Evolutionary conservation across 164 flowering plant species (phyloP).

Genomic region (Tetrastigma voinierianum): DNA sequence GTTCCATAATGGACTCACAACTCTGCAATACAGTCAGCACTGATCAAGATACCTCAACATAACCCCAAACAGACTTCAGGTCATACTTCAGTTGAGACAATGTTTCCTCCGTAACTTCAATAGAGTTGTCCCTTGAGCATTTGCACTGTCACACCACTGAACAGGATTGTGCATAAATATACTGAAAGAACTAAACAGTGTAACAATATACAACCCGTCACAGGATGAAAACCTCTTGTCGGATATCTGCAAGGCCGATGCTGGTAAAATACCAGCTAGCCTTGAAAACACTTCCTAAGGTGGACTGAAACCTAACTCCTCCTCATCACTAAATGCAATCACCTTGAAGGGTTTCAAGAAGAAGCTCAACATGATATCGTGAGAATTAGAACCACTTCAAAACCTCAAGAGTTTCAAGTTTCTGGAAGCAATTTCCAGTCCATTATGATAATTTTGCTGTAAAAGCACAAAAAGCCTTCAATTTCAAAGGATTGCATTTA

Average conservation of each 20-base stretch:
- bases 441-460: too few species aligned
- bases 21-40: not conserved
- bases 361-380: conserved; percentile 1
- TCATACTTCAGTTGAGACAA: conserved; percentile 73
- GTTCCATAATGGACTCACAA: not conserved
- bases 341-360: conserved; percentile 48
- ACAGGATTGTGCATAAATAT: conserved; percentile 23
- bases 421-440: not conserved
- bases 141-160: conserved; percentile 79
- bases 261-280: conserved; percentile 75
- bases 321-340: conserved; percentile 98
- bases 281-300: conserved; percentile 99
- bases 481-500: too few species aligned
- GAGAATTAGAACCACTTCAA: not conserved
- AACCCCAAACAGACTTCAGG: conserved; percentile 82
- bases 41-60: conserved; percentile 64
- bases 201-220: not conserved
- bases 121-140: conserved; percentile 54
- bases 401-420: not conserved
- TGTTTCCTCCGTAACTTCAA: conserved; percentile 60
- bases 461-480: not conserved
- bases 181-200: conserved; percentile 2
- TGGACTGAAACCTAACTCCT: conserved; percentile 92
- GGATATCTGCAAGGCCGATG: conserved; percentile 56
- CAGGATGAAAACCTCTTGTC: conserved; percentile 70